A percentile compares a stretch with the other conserved stretches of the same genome.
These are phyloP conservation scores for Fomitopsis serialis DNA, from an alignment of 768 basidiomycete species.

Conservation along the genomic window DNA sequence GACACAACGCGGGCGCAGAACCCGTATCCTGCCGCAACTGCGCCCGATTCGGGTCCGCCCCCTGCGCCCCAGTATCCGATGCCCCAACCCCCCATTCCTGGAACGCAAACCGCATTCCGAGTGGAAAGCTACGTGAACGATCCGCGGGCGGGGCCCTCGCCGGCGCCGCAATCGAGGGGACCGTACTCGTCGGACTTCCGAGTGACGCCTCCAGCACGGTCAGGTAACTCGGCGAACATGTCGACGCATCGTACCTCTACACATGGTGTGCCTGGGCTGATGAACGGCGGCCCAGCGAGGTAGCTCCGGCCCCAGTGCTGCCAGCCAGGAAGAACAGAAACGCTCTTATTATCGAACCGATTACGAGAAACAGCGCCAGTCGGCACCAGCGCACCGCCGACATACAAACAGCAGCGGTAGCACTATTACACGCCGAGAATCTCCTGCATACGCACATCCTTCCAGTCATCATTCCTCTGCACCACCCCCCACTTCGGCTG, in stretches of 20 bases:
- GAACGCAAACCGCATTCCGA: slow-evolving; percentile 11
- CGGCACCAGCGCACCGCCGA: slow-evolving; percentile 6
- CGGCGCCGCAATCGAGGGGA: slow-evolving; percentile 3
- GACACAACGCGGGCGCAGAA: neutral
- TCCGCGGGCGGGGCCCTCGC: slow-evolving; percentile 1
- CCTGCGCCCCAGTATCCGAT: neutral
- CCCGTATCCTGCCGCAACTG: no score
- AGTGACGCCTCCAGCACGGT: neutral
- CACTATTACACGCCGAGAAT: no score
- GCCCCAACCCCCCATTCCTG: neutral
- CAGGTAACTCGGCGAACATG: neutral
- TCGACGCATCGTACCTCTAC: no score
- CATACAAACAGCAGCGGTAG: neutral
- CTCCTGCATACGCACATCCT: neutral
- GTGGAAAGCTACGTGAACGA: slow-evolving; percentile 12
- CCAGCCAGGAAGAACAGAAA: neutral
- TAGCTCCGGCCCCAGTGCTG: neutral
- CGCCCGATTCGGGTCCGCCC: no score
- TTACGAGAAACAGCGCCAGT: slow-evolving; percentile 13
- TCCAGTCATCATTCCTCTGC: neutral
- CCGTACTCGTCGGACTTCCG: slow-evolving; percentile 12
- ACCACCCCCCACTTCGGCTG: neutral
- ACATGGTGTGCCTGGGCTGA: no score
- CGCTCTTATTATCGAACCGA: slow-evolving; percentile 16
- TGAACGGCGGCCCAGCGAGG: neutral